Conservation (phyloP, 2,329 filamentous ascomycete genomes). For the Colletotrichum sp. region DNA sequence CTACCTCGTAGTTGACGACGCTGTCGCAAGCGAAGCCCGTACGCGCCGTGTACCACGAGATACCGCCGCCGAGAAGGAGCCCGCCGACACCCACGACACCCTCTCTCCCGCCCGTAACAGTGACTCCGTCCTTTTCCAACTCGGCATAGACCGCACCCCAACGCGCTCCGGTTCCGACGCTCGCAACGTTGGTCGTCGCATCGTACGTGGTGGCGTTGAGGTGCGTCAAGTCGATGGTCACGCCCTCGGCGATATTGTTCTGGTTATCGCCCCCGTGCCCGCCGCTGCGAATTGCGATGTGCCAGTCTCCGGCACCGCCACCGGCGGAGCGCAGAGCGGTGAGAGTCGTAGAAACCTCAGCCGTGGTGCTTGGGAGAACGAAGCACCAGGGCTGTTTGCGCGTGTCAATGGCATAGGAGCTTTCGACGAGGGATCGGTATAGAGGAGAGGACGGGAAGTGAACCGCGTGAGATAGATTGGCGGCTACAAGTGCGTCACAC, state of each 20-base stretch:
- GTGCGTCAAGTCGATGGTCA: conserved; percentile 48
- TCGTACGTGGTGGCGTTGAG: conserved; percentile 18
- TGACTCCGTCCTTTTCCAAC: neutral
- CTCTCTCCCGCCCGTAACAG: conserved; percentile 28
- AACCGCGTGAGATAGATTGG: neutral
- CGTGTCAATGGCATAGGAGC: neutral
- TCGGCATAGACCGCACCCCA: neutral
- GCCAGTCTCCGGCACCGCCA: neutral
- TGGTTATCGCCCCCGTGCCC: conserved; percentile 48
- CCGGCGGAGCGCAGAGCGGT: neutral
- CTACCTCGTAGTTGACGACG: conserved; percentile 44
- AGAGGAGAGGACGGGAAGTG: neutral
- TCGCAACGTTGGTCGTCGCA: neutral
- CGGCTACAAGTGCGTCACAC: neutral
- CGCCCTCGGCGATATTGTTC: conserved; percentile 46
- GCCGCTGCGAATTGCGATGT: conserved; percentile 39
- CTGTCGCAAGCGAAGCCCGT: conserved; percentile 45
- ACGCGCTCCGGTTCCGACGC: neutral
- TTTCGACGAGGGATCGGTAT: neutral
- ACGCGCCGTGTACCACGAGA: conserved; percentile 22
- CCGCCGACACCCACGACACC: conserved; percentile 35
- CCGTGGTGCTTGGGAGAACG: neutral
- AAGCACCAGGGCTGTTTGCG: neutral
- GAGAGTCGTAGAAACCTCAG: neutral
- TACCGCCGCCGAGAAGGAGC: conserved; percentile 31